Evolutionary conservation across 139 green algal species (phyloP).

Genomic region (Dunaliella sp.): DNA sequence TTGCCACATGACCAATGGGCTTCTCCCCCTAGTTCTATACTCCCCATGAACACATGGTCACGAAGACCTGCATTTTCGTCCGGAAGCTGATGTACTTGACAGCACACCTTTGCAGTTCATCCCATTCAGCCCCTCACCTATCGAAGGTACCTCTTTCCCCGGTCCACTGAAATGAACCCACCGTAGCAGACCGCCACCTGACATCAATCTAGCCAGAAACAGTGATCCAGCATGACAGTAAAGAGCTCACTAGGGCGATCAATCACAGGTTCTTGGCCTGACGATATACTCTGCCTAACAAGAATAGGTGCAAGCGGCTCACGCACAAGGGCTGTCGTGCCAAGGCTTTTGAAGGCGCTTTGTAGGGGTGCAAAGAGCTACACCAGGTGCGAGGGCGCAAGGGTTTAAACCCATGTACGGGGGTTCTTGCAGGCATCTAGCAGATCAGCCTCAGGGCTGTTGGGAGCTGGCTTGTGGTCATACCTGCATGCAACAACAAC

Average conservation of each 20-base stretch:
- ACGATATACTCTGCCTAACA: no score
- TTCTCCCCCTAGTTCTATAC: no score
- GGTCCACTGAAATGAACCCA: no score
- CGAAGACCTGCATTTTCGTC: neutral
- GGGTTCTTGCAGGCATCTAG: conserved; percentile 84
- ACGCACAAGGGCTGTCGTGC: neutral
- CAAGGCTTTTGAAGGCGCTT: no score
- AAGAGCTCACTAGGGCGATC: neutral
- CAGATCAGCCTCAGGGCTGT: conserved; percentile 78
- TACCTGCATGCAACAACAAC: conserved; percentile 78
- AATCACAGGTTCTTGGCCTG: neutral
- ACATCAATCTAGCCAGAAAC: no score
- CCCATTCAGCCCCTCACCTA: no score
- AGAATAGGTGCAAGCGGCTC: neutral
- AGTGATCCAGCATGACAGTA: neutral
- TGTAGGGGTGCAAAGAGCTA: neutral
- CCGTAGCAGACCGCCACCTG: no score
- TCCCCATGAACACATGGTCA: neutral
- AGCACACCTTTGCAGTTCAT: neutral
- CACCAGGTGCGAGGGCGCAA: no score
- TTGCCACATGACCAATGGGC: no score
- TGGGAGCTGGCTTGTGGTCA: conserved; percentile 67
- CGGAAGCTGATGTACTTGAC: neutral
- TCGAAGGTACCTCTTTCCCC: no score
- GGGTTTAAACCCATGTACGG: conserved; percentile 74